Base-by-base conservation (phyloP, 2,329 filamentous ascomycete species). In the Apiospora phragmitis region DNA sequence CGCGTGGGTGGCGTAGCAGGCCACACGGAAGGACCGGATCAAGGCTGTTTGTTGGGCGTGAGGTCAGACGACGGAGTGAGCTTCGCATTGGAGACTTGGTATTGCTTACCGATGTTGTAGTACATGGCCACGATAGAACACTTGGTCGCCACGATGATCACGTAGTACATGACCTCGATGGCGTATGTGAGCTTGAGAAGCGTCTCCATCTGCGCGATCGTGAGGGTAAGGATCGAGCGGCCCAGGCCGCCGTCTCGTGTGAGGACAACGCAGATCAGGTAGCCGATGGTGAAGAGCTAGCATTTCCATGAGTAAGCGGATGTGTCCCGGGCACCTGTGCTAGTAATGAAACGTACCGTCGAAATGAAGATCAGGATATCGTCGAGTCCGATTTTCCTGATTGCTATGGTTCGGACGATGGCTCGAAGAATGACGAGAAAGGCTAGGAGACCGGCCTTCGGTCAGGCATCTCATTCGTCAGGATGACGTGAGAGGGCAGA, bases 91-190 rank as follows among this genome's bases (percentile, higher is more conserved):
- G 45, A 78, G 49, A n/a, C n/a, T 55, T 9, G 16, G 3, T n/a
- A 6, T n/a, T n/a, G 18, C 51, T 59, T 16, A 83, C 82, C 80
- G 62, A 86, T 84, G 38, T 85, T 79, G 16, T 86, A 79, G 67
- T 86, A 86, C 70, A 85, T 85, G 71, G 80, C 80, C 1, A 86
- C 76, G 41, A 86, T 84, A 0, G 83, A 86, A 0, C 80, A 76
- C 72, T 86, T 86, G 67, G 85, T 80, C 24, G 77, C 76, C 18
- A 78, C 78, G 11, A 86, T 71, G 24, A 80, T 80, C 14, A 78
- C 71, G 38, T 83, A 84, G 72, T 85, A 86, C 29, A 82, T 78
- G 51, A 83, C 73, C 43, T 84, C 80, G 2, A 84, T 80, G 5
- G 79, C 81, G 21, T 75, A 74, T 42, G 35, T 41, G 35, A 42